These are phyloP conservation scores for Eimeria praecox DNA, from an alignment of 169 alveolate species.

Conservation along the genomic window DNA sequence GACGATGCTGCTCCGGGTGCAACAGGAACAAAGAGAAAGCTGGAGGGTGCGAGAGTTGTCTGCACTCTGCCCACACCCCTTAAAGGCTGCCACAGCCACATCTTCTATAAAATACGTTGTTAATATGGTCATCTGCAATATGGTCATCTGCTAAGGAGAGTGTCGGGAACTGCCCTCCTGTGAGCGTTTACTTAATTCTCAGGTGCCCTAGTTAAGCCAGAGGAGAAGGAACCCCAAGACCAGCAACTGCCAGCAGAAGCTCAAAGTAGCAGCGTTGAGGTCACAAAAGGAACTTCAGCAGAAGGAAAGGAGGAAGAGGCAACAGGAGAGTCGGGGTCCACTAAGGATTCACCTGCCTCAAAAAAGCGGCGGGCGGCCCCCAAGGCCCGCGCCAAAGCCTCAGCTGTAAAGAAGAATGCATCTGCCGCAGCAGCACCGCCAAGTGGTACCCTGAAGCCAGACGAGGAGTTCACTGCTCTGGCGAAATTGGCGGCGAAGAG, in stretches of 20 bases:
- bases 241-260: neutral
- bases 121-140: neutral
- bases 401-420: slow-evolving; percentile 54
- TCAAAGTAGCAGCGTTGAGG: slow-evolving; percentile 7
- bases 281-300: neutral
- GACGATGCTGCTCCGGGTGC: neutral
- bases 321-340: neutral
- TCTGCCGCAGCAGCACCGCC: slow-evolving; percentile 64
- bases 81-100: neutral
- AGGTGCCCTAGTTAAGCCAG: slow-evolving; percentile 2
- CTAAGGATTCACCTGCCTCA: slow-evolving; percentile 16
- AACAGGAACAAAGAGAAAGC: slow-evolving; percentile 5
- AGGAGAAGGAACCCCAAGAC: neutral
- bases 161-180: neutral
- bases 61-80: neutral
- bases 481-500: slow-evolving; percentile 79
- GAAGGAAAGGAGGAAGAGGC: neutral
- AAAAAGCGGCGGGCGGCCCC: slow-evolving; percentile 54
- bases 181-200: neutral
- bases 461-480: slow-evolving; percentile 79
- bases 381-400: slow-evolving; percentile 40
- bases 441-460: slow-evolving; percentile 22
- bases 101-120: neutral
- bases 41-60: neutral
- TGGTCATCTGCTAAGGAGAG: neutral